Base-by-base conservation (phyloP, 352 stramenopile species). In the Phytophthora citrophthora region DNA sequence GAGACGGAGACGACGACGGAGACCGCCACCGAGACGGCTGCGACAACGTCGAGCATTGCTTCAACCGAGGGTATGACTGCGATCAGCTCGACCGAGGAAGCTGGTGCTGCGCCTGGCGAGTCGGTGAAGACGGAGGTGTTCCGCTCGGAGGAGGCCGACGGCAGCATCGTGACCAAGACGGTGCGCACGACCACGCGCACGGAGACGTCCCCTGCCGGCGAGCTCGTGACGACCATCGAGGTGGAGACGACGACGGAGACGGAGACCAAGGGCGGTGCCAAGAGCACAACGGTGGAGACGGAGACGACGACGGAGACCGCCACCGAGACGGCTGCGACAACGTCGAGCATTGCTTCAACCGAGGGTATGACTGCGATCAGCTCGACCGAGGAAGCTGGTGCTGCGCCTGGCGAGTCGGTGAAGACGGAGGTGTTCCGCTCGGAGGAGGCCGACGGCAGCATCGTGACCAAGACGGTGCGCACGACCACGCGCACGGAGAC, bases 381-480 rank as follows among this genome's bases (percentile, higher is more conserved):
- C 36, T 50, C 40, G 39, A 65, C 57, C n/a, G 53, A 54, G 57
- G 45, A 58, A 24, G 40, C 57, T 59, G 34, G 40, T 24, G 24
- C 18, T 41, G 39, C 10, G 47, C 47, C 56, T 13, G 38, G 48
- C 27, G 36, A 64, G 38, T 50, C 47, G 32, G 56, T 64, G 27
- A 64, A 56, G 48, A 64, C 46, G 40, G 56, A 64, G 47, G 41
- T 66, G 49, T 59, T 55, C 49, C 56, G 47, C 46, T 64, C 56
- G 24, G 39, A 64, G 27, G 29, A 56, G 49, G 46, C 56, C 18
- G 56, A 64, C 27, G 56, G 56, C 56, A 64, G 56, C 39, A 57
- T 64, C 47, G 47, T 57, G 56, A 64, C 47, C 56, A 64, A 64
- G 56, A 64, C 56, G 39, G 56, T 64, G 16, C 55, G 55, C 55